Evolutionary conservation across 225 moss, liverwort and hornwort genomes (phyloP).

Genomic region (Bryoerythrophyllum caledonicum): DNA sequence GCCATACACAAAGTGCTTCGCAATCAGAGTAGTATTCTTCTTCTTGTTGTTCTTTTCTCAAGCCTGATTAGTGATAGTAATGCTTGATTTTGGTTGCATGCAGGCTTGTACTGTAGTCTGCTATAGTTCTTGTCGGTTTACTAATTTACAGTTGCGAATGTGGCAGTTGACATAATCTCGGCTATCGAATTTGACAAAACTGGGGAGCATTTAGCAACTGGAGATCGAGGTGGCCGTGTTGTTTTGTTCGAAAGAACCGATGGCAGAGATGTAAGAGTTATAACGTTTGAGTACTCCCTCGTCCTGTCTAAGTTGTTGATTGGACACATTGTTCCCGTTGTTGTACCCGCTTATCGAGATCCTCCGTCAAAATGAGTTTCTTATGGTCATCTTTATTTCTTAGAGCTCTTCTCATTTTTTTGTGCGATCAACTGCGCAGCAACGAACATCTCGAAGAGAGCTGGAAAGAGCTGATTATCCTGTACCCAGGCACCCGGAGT

Average conservation of each 20-base stretch:
- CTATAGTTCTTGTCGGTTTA: neutral
- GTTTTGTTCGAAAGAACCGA: constrained; percentile 96
- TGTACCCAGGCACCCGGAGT: constrained; percentile 87
- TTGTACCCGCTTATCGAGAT: neutral
- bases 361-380: neutral
- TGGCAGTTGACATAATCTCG: constrained; percentile 96
- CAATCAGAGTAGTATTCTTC: neutral
- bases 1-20: neutral
- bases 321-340: neutral
- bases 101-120: neutral
- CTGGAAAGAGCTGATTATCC: constrained; percentile 90
- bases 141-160: constrained; percentile 29
- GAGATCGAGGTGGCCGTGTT: constrained; percentile 92
- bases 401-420: constrained; percentile 10
- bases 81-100: neutral
- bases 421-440: constrained; percentile 40
- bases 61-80: neutral
- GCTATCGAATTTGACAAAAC: constrained; percentile 96
- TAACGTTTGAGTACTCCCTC: constrained; percentile 3
- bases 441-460: constrained; percentile 79
- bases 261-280: constrained; percentile 84
- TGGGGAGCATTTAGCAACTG: constrained; percentile 97
- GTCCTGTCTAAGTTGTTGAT: neutral
- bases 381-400: neutral
- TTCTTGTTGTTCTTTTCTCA: neutral